Evolutionary conservation across 2,329 filamentous ascomycete species (phyloP).

Genomic region (Cercospora sp.): DNA sequence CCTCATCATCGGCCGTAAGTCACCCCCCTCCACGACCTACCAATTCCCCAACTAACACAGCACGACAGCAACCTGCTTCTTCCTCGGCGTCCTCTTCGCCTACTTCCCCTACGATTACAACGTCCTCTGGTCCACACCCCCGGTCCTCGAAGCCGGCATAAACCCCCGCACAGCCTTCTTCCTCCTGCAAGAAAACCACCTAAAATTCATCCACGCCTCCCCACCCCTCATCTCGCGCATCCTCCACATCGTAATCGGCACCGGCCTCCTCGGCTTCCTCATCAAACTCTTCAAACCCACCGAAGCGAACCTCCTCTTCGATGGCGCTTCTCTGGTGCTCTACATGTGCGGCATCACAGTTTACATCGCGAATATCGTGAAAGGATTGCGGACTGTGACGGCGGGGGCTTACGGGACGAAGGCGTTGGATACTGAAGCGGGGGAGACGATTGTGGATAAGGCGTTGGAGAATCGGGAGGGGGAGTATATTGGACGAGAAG

Average conservation of each 20-base stretch:
- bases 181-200: constrained; percentile 82
- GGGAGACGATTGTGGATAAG: constrained; percentile 40
- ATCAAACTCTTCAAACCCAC: constrained; percentile 91
- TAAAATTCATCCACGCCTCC: constrained; percentile 85
- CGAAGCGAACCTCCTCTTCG: constrained; percentile 95
- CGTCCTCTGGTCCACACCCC: constrained; percentile 72
- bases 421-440: constrained; percentile 40
- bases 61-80: constrained; percentile 75
- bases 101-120: constrained; percentile 95
- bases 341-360: constrained; percentile 87
- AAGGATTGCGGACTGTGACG: constrained; percentile 82
- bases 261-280: constrained; percentile 85
- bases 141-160: constrained; percentile 18
- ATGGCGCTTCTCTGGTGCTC: constrained; percentile 68
- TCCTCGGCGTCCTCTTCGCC: constrained; percentile 96
- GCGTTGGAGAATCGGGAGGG: constrained; percentile 48
- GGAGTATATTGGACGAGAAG: constrained; percentile 77
- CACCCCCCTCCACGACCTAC: background rate
- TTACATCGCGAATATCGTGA: constrained; percentile 95
- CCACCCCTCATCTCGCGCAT: constrained; percentile 90
- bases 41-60: background rate
- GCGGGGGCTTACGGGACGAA: constrained; percentile 64
- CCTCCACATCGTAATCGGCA: constrained; percentile 86
- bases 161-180: constrained; percentile 64
- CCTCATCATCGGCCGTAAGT: constrained; percentile 91